Base-by-base conservation (phyloP, 2,329 filamentous ascomycete genomes). In the Phialocephala sp. region DNA sequence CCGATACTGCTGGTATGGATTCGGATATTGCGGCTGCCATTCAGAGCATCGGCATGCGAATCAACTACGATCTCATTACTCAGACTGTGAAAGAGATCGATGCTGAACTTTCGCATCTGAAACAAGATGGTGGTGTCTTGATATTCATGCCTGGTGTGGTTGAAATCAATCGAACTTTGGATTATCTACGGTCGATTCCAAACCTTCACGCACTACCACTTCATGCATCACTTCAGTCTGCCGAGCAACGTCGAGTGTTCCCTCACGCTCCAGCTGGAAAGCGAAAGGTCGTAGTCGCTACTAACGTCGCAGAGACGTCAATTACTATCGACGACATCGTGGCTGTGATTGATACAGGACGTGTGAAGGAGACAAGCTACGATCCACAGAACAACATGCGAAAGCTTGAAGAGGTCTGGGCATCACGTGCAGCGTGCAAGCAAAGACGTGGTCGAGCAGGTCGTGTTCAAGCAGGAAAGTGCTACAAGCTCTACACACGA, bases 301-400 rank as follows among this genome's bases (percentile, higher is more conserved):
- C 95, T 54, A 99, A 99, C 74, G 94, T 99, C 2, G 95, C 95
- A 1, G 95, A 99, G 77, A 99, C 95, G 0, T 98, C 95, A 1
- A 98, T 99, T 76, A 99, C 95, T 0, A 99, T 99, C 66, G 94
- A 97, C 75, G 95, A 99, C 75, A 92, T 99, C 61, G 91, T 98
- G 2, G 94, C 92, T 1, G 95, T 99, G 55, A 94, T 99, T 69
- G 95, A 99, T 77, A 95, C 91, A 12, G 95, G 95, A 35, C 89
- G 93, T 61, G 95, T 99, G 66, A 99, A 99, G 76, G 94, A 99
- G 78, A 99, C 94, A 0, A 94, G 92, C 76, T 98, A 94, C 73
- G 95, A 98, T 76, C 88, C 93, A 0, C 86, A 90, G 68, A 97
- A 91, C 76, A 97, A 97, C 76, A 97, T 98, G 89, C 91, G 96